These are phyloP conservation scores for Capsicum baccatum DNA, from an alignment of 257 asterid genomes.

Conservation along the genomic window DNA sequence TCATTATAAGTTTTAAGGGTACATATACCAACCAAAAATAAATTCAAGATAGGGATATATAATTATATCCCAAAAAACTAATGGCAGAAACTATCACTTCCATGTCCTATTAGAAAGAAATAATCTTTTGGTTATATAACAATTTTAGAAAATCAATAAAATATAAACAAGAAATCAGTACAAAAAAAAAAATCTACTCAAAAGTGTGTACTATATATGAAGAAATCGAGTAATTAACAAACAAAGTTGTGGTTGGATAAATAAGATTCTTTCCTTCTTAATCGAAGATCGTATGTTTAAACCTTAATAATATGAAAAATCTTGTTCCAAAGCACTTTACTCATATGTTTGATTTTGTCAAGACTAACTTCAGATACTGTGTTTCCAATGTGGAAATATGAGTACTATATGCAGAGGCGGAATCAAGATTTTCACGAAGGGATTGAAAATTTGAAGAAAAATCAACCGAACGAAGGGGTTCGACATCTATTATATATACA, in stretches of 20 bases:
- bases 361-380: neutral
- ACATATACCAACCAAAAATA: slow-evolving; percentile 28
- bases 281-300: neutral
- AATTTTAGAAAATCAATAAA: neutral
- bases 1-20: slow-evolving; percentile 15
- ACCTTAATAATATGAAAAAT: neutral
- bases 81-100: neutral
- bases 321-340: neutral
- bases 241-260: neutral
- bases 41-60: neutral
- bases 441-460: no score
- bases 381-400: neutral
- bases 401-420: no score
- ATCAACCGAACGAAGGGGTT: no score
- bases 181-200: neutral
- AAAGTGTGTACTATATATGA: neutral
- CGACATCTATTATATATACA: no score
- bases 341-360: neutral
- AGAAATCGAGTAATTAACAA: neutral
- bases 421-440: no score
- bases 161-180: neutral
- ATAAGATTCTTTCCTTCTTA: neutral
- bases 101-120: neutral
- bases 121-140: neutral
- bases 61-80: neutral